Base-by-base conservation (phyloP, 1,284 basidiomycete genomes). In the Moesziomyces antarcticus region DNA sequence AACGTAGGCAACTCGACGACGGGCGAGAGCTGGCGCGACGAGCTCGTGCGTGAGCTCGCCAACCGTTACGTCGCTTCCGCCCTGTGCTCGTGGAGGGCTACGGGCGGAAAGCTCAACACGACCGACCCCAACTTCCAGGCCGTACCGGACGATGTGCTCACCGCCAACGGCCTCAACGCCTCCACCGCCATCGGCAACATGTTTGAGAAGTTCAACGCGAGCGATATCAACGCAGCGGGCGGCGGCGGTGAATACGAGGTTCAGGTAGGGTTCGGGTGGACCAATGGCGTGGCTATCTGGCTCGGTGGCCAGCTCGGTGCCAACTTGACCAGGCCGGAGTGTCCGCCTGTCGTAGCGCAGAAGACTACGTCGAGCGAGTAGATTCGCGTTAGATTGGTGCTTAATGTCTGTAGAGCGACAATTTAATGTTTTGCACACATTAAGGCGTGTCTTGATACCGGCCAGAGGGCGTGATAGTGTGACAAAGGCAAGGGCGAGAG, bases 141-240 rank as follows among this genome's bases (percentile, higher is more conserved):
- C n/a, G 67, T 61, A 30, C 46, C 71, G 13, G 58, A 69, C 27
- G 45, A 40, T 48, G n/a, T 55, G 3, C 53, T 73, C 14, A 56
- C 14, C 13, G 49, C 57, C 35, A 83, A 79, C 3, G 84, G 70
- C 45, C 63, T 77, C 18, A 75, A 63, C 30, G 79, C 79, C 37
- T 57, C 53, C 24, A 69, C 58, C 3, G 61, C 64, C 1, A 48
- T 60, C 21, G 71, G 69, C 27, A 63, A 61, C 52, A 73, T 75
- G 92, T 95, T 92, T 79, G 93, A 96, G 82, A 96, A 96, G 84
- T 86, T 87, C 82, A 85, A 85, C 62, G 76, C 79, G 2, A 84
- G 89, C 3, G 90, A 95, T 66, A 88, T 93, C 24, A 92, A 94
- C 84, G 91, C 91, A 1, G 91, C 92, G 0, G 94, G 93, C 5